Conservation (phyloP, 768 basidiomycete genomes). For the Cubamyces sp. region DNA sequence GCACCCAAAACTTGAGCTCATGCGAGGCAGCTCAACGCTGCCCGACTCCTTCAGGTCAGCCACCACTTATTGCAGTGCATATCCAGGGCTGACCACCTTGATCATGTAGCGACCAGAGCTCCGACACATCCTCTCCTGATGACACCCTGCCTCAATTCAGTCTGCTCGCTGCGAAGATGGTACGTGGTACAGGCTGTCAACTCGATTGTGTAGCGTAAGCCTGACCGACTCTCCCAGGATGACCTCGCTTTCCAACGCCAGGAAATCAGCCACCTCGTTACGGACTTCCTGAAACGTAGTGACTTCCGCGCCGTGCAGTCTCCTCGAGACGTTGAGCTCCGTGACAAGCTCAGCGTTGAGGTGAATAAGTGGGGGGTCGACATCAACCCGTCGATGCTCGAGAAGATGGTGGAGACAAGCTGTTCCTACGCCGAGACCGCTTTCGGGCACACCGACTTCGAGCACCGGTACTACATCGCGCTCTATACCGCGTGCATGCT, state of each 20-base stretch:
- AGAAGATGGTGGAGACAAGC: constrained; percentile 22
- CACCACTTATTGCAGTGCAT: too few relatives aligned
- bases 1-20: too few relatives aligned
- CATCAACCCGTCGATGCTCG: constrained; percentile 9
- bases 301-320: neutral
- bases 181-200: neutral
- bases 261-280: constrained; percentile 2
- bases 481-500: constrained; percentile 45
- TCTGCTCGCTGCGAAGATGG: too few relatives aligned
- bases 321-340: constrained; percentile 5
- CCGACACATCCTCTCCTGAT: neutral
- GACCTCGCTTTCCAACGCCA: neutral
- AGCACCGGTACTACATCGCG: constrained; percentile 40
- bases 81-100: neutral
- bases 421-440: constrained; percentile 22
- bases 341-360: constrained; percentile 4
- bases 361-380: neutral
- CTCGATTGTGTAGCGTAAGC: neutral
- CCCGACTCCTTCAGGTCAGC: too few relatives aligned
- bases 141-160: neutral
- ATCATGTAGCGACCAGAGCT: neutral
- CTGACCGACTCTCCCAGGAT: neutral
- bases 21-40: too few relatives aligned
- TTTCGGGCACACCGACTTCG: constrained; percentile 23
- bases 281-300: constrained; percentile 7